These are phyloP conservation scores for Claviceps monticola DNA, from an alignment of 2,329 filamentous ascomycete species.

Conservation along the genomic window DNA sequence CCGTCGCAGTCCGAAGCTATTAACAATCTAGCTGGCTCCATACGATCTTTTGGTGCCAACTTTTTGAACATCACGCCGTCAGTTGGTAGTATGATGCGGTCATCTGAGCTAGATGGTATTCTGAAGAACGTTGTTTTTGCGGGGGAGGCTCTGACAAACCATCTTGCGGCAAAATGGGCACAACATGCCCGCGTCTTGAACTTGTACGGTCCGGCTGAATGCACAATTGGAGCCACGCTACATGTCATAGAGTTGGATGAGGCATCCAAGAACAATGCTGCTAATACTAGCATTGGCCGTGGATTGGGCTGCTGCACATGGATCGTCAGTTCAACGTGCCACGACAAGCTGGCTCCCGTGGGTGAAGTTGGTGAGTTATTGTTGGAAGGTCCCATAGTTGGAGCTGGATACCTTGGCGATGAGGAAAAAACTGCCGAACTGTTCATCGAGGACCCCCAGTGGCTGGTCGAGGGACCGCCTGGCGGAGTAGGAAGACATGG, in stretches of 20 bases:
- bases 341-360: slow-evolving; percentile 6
- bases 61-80: slow-evolving; percentile 10
- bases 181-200: slow-evolving; percentile 9
- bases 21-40: slow-evolving; percentile 5
- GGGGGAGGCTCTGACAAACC: slow-evolving; percentile 7
- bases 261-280: background rate
- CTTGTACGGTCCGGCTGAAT: slow-evolving; percentile 13
- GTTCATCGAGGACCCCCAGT: slow-evolving; percentile 14
- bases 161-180: slow-evolving; percentile 3
- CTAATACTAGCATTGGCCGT: background rate
- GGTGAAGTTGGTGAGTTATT: slow-evolving; percentile 21
- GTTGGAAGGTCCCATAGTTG: slow-evolving; percentile 31
- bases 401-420: slow-evolving; percentile 33
- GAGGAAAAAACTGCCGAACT: slow-evolving; percentile 16
- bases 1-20: slow-evolving; percentile 9
- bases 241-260: background rate
- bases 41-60: slow-evolving; percentile 7
- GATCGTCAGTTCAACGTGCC: slow-evolving; percentile 13
- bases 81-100: slow-evolving; percentile 8
- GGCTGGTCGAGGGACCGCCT: slow-evolving; percentile 6
- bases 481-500: slow-evolving; percentile 5
- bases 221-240: slow-evolving; percentile 2
- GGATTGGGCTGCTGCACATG: slow-evolving; percentile 9
- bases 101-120: background rate
- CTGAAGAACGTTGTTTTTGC: slow-evolving; percentile 9